Evolutionary conservation across 1,284 basidiomycete genomes (phyloP), one percentile per base, ranked within the genome.

Genomic region (Tilletiopsis washingtonensis): DNA sequence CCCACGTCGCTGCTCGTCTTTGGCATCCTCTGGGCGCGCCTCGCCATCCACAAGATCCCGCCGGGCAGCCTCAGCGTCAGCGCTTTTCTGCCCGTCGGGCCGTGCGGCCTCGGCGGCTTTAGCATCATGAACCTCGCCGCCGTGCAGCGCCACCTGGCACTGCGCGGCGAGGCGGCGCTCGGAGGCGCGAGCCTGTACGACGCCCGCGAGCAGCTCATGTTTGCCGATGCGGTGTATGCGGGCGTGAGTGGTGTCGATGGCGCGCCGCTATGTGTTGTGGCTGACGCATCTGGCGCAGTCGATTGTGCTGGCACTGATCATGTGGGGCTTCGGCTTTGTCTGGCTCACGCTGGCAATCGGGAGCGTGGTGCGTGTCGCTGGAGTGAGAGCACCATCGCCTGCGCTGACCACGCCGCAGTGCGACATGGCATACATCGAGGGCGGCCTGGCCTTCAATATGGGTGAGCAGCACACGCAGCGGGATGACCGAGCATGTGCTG

Each of bases 91-190:
- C 79, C 79, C 1, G 64, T 80, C 1, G 79, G 78, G 9, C 78
- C 78, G 0, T 77, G 80, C 44, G 84, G 82, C 5, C 84, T 78
- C 60, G 80, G 81, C 21, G 80, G 80, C 0, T 84, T 79, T 67
- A 80, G 79, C 0, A 71, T 83, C 32, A 73, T 84, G 5, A 59
- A 79, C 2, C 76, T 83, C 40, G 45, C 63, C 2, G 51, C 49
- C 2, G 49, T 56, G 1, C 45, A 64, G 7, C 48, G 47, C 40
- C 50, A 58, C 17, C 25, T 69, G 3, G 2, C 27, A 11, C 5
- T 34, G n/a, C 27, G 29, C 14, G 37, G 38, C 15, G 26, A 14
- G 7, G 11, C 27, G 17, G 24, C 40, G 3, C 38, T 49, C 26
- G 47, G 40, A 12, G 47, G 47, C 7, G 40, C 25, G 17, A 32